phyloP scores from a whole-genome alignment of 2,329 filamentous ascomycete species.

The Canariomyces notabilis region DNA sequence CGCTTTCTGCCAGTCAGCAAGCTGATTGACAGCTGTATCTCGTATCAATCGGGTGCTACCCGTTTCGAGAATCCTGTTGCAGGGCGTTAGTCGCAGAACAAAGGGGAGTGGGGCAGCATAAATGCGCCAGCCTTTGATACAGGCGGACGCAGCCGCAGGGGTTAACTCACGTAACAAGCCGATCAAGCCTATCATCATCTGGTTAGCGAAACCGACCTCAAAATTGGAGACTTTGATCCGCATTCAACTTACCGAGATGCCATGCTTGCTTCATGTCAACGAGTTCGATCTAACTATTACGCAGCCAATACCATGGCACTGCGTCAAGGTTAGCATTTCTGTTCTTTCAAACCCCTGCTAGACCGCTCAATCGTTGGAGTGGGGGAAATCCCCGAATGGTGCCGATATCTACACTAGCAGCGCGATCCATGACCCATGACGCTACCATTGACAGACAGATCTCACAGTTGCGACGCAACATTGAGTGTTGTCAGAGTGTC shows the following conservation, averaged over 20 bases:
- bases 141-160: background rate
- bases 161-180: conserved; percentile 71
- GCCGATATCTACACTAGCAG: too few relatives aligned
- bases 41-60: conserved; percentile 94
- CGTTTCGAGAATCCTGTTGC: conserved; percentile 80
- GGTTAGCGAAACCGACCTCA: conserved; percentile 28
- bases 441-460: too few relatives aligned
- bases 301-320: conserved; percentile 23
- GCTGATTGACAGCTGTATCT: conserved; percentile 92
- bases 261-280: conserved; percentile 44
- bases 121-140: background rate
- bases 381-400: too few relatives aligned
- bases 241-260: conserved; percentile 55
- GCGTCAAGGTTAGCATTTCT: conserved; percentile 15
- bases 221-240: conserved; percentile 35
- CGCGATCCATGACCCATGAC: too few relatives aligned
- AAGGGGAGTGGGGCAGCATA: conserved; percentile 4
- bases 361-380: too few relatives aligned
- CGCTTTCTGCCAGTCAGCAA: conserved; percentile 96
- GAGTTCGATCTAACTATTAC: conserved; percentile 12
- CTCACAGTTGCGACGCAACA: conserved; percentile 6
- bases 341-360: too few relatives aligned
- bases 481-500: background rate
- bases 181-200: conserved; percentile 60
- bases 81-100: conserved; percentile 16